Evolutionary conservation across 192 early-diverging fungal genomes (phyloP).

Genomic region (Coemansia sp.): DNA sequence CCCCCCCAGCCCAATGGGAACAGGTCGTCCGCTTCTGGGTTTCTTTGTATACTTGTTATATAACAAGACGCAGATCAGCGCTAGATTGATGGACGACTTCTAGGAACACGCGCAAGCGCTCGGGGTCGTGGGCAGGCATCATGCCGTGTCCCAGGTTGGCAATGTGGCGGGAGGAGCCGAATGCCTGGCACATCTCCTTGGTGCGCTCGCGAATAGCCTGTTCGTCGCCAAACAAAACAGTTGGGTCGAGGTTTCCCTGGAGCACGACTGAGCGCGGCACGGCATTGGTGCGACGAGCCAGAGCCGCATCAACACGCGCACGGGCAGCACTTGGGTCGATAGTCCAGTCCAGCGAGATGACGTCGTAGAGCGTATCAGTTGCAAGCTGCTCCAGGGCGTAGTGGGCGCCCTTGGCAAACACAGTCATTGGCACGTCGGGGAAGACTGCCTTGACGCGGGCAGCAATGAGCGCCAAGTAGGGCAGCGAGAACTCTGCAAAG

Average conservation of each 20-base stretch:
- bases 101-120: conserved; percentile 69
- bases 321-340: conserved; percentile 64
- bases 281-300: neutral
- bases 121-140: conserved; percentile 80
- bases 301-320: conserved; percentile 21
- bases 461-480: conserved; percentile 88
- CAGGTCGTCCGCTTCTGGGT: neutral
- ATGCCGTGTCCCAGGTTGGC: conserved; percentile 98
- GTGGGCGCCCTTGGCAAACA: conserved; percentile 94
- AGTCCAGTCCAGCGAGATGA: conserved; percentile 93
- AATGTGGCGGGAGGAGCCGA: conserved; percentile 81
- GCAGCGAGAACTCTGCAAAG: conserved; percentile 85
- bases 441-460: conserved; percentile 67
- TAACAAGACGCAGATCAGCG: conserved; percentile 29
- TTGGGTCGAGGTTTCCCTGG: conserved; percentile 98
- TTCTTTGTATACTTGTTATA: conserved; percentile 1
- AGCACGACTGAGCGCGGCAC: conserved; percentile 47
- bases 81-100: conserved; percentile 66
- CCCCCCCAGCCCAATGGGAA: neutral
- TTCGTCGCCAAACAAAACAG: conserved; percentile 72
- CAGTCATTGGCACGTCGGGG: conserved; percentile 79
- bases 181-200: conserved; percentile 76
- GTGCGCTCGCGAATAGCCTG: conserved; percentile 76
- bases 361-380: conserved; percentile 73
- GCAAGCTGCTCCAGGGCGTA: conserved; percentile 78